Evolutionary conservation across 2,329 filamentous ascomycete species (phyloP).

Genomic region (Aspergillus novoparasiticus): DNA sequence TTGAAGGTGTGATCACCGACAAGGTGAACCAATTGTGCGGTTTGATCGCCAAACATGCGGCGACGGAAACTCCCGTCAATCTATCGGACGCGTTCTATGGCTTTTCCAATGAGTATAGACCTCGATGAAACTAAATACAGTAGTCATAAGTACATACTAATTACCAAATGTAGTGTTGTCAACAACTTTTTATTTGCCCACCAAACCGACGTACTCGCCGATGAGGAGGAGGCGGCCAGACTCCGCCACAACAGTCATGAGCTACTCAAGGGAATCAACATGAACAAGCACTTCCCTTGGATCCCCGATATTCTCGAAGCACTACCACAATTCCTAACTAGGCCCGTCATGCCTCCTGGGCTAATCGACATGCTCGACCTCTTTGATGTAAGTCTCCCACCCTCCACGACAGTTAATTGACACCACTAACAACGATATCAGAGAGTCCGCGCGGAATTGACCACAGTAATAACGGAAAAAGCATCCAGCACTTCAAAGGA

Average conservation of each 20-base stretch:
- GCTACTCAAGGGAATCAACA: conserved; percentile 32
- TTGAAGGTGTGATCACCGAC: conserved; percentile 29
- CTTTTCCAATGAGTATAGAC: neutral
- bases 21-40: conserved; percentile 24
- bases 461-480: conserved; percentile 17
- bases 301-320: conserved; percentile 26
- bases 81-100: conserved; percentile 29
- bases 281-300: conserved; percentile 37
- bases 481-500: too few relatives aligned
- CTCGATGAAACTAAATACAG: too few relatives aligned
- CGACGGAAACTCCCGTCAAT: conserved; percentile 14
- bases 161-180: conserved; percentile 24
- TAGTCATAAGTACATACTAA: too few relatives aligned
- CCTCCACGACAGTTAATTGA: neutral
- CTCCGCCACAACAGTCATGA: conserved; percentile 30
- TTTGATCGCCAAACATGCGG: neutral
- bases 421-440: neutral
- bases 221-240: conserved; percentile 25
- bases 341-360: neutral
- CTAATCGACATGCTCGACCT: neutral
- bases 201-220: conserved; percentile 25
- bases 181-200: conserved; percentile 33
- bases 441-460: conserved; percentile 12
- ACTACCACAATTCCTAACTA: neutral
- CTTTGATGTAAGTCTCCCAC: neutral